Evolutionary conservation across 1,139 yeast genomes (phyloP), one percentile per base, ranked within the genome.

Genomic region (Ashbya aceris): DNA sequence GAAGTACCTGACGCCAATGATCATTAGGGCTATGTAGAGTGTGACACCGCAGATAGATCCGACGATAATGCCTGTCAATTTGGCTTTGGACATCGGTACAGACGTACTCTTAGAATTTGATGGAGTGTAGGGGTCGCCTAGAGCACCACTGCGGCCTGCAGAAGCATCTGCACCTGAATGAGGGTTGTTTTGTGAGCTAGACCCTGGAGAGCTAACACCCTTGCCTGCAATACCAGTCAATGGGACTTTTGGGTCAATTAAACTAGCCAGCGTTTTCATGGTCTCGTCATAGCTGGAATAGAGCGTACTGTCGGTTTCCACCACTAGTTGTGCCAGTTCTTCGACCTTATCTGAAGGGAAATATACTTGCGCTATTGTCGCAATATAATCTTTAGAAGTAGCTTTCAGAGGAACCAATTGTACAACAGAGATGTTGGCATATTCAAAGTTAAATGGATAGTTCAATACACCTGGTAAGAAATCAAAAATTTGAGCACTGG

Each of bases 401-500:
- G 83, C 73, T 3, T 77, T 69, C 54, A 73, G 79, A 33, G 93
- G 91, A 44, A 80, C 76, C 53, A 83, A 69, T 61, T 79, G 74
- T 47, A 67, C 66, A 33, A 81, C 84, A 6, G 75, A 58, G 17
- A 79, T 73, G 34, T 71, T 65, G 1, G 62, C 50, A 36, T 61
- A 58, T 13, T 59, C 47, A 7, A 54, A 56, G 17, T 64, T 54
- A 55, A 79, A 79, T 49, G 86, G 81, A 54, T 58, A 69, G 3
- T 62, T 60, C 49, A 83, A 67, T 8, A 73, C 75, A 30, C 59
- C 60, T 30, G 91, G 89, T 54, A 83, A 70, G 60, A 74, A 80
- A 55, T 79, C 76, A 65, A 83, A 80, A 31, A 83, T 78, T 62
- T 83, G 91, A 2, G 89, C 89, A 29, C 86, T 76, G 7, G 86